Evolutionary conservation across 371 early-diverging fungal genomes (phyloP).

Genomic region (Choanephora cucurbitarum): DNA sequence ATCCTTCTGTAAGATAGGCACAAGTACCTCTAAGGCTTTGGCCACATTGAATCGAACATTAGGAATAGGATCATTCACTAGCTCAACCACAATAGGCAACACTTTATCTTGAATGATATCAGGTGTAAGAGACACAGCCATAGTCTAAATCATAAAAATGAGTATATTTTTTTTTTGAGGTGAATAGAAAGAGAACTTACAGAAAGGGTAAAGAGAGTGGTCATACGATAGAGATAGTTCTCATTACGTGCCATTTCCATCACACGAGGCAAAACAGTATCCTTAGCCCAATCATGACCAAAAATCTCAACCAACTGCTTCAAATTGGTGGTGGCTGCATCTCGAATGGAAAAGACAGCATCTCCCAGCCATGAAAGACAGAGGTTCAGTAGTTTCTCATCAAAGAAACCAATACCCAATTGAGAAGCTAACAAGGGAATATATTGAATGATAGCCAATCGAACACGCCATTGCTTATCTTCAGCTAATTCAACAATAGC

Average conservation of each 20-base stretch:
- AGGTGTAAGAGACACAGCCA: conserved; percentile 84
- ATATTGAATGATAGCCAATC: conserved; percentile 97
- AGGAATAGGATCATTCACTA: conserved; percentile 94
- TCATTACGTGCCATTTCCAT: conserved; percentile 82
- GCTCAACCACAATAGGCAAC: conserved; percentile 80
- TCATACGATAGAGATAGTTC: conserved; percentile 96
- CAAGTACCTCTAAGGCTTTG: conserved; percentile 87
- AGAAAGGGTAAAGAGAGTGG: conserved; percentile 92
- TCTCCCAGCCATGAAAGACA: conserved; percentile 99
- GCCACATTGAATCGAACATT: conserved; percentile 99
- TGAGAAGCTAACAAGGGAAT: conserved; percentile 96
- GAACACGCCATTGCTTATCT: conserved; percentile 99
- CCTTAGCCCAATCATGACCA: conserved; percentile 96
- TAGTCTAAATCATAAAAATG: conserved; percentile 56
- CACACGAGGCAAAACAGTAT: conserved; percentile 91
- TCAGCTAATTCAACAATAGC: conserved; percentile 98
- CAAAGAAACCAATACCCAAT: conserved; percentile 94
- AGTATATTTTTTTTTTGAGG: neutral
- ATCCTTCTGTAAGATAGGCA: conserved; percentile 73
- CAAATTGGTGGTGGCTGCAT: conserved; percentile 94
- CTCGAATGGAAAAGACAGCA: conserved; percentile 95
- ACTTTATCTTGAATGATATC: conserved; percentile 88
- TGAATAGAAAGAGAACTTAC: conserved; percentile 46
- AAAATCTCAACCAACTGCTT: conserved; percentile 93
- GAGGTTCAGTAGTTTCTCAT: conserved; percentile 90